Evolutionary conservation across 306 rosid genomes (phyloP).

Genomic region (Quercus variabilis): DNA sequence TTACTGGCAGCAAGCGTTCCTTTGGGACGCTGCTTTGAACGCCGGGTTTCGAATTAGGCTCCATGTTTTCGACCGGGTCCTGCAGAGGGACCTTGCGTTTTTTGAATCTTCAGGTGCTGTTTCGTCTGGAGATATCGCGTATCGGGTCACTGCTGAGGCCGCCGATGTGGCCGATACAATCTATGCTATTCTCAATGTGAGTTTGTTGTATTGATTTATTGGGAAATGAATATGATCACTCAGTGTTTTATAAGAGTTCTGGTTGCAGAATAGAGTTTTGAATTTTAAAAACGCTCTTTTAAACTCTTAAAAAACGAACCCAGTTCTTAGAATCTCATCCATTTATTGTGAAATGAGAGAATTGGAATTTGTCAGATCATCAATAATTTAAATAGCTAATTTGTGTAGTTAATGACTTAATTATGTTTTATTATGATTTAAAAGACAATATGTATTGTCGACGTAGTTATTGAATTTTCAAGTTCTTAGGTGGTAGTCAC

Average conservation of each 20-base stretch:
- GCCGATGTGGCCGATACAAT: constrained; percentile 65
- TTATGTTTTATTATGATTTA: no score
- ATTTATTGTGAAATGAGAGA: no score
- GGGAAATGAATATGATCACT: no score
- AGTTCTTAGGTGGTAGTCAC: neutral
- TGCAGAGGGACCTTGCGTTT: constrained; percentile 56
- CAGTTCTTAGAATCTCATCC: no score
- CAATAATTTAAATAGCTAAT: no score
- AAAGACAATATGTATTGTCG: no score
- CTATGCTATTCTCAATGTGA: constrained; percentile 69
- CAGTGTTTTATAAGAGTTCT: no score
- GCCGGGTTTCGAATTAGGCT: constrained; percentile 53
- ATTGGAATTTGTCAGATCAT: no score
- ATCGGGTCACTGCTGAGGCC: constrained; percentile 83
- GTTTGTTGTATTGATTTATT: constrained; percentile 20
- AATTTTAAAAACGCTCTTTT: no score
- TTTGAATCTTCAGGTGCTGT: constrained; percentile 47
- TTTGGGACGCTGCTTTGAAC: constrained; percentile 81
- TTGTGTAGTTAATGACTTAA: no score
- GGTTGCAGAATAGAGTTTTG: no score
- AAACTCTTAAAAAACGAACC: no score
- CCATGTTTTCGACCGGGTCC: constrained; percentile 50
- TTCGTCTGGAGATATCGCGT: constrained; percentile 68
- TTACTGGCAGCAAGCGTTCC: constrained; percentile 73
- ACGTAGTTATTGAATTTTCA: neutral